Percentiles rank a stretch among this genome's conserved stretches.
These are phyloP conservation scores for Collybia mongolica DNA, from an alignment of 768 basidiomycete genomes.

Conservation along the genomic window DNA sequence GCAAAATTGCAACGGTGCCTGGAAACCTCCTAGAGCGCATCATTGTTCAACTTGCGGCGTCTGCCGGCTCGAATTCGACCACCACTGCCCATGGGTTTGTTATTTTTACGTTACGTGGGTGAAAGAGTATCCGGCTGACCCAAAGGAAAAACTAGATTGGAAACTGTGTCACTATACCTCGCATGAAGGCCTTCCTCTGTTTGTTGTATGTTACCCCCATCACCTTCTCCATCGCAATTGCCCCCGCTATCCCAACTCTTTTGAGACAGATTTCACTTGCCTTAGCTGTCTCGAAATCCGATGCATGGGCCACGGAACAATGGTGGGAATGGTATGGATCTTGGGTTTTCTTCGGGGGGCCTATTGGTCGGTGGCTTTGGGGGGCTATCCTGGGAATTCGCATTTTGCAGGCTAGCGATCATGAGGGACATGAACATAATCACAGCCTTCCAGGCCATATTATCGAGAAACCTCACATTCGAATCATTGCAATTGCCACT, in stretches of 20 bases:
- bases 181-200: slow-evolving; percentile 35
- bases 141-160: slow-evolving; percentile 26
- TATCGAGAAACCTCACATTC: slow-evolving; percentile 36
- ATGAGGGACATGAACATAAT: slow-evolving; percentile 1
- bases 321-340: slow-evolving; percentile 47
- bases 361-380: slow-evolving; percentile 38
- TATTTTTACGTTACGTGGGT: not conserved
- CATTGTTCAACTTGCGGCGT: slow-evolving; percentile 46
- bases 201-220: slow-evolving; percentile 31
- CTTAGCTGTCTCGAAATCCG: slow-evolving; percentile 22
- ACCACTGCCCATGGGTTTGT: slow-evolving; percentile 47
- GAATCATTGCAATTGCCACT: slow-evolving; percentile 23
- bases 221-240: slow-evolving; percentile 23
- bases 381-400: slow-evolving; percentile 35
- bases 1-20: slow-evolving; percentile 30
- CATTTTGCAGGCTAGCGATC: slow-evolving; percentile 19
- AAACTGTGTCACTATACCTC: slow-evolving; percentile 37
- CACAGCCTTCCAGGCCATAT: slow-evolving; percentile 20
- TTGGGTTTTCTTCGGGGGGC: slow-evolving; percentile 43
- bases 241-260: slow-evolving; percentile 27
- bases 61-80: slow-evolving; percentile 43
- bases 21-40: slow-evolving; percentile 43
- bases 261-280: slow-evolving; percentile 26
- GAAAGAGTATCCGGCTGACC: not conserved
- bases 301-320: slow-evolving; percentile 23